These are phyloP conservation scores for Fusarium equiseti DNA, from an alignment of 2,329 filamentous ascomycete genomes.

Conservation along the genomic window DNA sequence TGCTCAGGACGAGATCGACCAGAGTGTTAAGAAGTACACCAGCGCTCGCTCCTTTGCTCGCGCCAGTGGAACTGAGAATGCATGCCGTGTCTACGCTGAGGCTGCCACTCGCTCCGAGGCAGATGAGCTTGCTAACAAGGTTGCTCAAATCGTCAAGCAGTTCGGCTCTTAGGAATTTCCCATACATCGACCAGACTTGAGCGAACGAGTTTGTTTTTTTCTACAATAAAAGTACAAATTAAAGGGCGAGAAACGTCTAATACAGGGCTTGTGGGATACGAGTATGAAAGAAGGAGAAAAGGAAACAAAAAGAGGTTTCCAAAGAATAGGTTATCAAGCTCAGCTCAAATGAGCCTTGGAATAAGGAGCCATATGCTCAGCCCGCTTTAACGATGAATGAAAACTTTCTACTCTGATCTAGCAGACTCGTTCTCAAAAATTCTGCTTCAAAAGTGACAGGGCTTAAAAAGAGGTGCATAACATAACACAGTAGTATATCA, in stretches of 20 bases:
- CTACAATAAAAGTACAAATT: conserved; percentile 16
- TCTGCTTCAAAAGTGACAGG: neutral
- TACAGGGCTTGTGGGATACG: conserved; percentile 6
- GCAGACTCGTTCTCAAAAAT: neutral
- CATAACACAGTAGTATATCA: conserved; percentile 9
- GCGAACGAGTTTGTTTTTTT: conserved; percentile 24
- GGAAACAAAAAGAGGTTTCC: conserved; percentile 12
- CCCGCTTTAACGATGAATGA: conserved; percentile 38
- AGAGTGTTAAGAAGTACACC: conserved; percentile 88
- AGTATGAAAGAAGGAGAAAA: conserved; percentile 4
- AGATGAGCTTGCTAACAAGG: conserved; percentile 88
- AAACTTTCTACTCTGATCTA: conserved; percentile 27
- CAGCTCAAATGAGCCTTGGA: conserved; percentile 18
- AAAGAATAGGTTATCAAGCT: conserved; percentile 19
- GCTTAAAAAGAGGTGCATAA: neutral
- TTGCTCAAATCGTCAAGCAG: conserved; percentile 79
- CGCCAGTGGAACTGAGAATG: conserved; percentile 95
- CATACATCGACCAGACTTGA: conserved; percentile 1
- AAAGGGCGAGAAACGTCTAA: neutral
- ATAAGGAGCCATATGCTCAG: conserved; percentile 10
- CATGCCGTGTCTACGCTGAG: conserved; percentile 95
- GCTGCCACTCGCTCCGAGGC: conserved; percentile 90
- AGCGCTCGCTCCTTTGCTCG: conserved; percentile 91
- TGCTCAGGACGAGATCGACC: conserved; percentile 87
- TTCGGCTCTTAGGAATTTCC: conserved; percentile 52